phyloP scores from a whole-genome alignment of 2,329 filamentous ascomycete species.

The Trichoderma atroviride region DNA sequence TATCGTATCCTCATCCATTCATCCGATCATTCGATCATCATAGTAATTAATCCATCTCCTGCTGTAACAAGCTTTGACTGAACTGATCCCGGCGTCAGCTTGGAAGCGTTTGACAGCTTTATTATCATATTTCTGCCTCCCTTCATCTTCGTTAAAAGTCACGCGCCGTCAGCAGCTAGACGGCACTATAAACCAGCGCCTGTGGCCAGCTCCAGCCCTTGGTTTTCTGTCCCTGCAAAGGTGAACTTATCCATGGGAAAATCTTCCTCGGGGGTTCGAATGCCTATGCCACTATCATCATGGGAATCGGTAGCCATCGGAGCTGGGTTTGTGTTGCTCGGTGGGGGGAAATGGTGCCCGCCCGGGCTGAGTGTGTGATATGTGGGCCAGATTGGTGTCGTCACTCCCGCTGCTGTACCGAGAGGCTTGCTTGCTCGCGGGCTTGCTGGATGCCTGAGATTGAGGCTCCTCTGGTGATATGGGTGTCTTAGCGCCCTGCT shows the following conservation, averaged over 20 bases:
- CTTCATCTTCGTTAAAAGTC: background rate
- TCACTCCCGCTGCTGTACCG: conserved; percentile 52
- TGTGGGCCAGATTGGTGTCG: conserved; percentile 48
- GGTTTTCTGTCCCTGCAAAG: conserved; percentile 44
- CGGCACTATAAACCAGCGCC: conserved; percentile 18
- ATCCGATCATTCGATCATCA: conserved; percentile 39
- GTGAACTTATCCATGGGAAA: conserved; percentile 63
- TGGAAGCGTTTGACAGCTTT: background rate
- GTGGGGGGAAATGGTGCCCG: conserved; percentile 54
- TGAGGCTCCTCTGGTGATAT: conserved; percentile 37
- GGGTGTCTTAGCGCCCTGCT: conserved; percentile 49
- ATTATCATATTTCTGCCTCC: background rate
- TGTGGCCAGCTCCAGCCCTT: conserved; percentile 38
- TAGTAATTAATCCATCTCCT: conserved; percentile 33
- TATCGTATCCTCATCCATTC: conserved; percentile 41
- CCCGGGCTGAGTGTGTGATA: conserved; percentile 52
- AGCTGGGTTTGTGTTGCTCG: conserved; percentile 48
- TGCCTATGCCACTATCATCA: conserved; percentile 76
- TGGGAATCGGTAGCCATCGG: conserved; percentile 48
- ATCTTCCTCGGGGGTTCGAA: conserved; percentile 68
- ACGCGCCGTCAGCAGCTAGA: background rate
- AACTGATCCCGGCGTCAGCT: background rate
- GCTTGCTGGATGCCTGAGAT: conserved; percentile 41
- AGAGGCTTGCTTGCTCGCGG: conserved; percentile 40
- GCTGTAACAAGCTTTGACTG: conserved; percentile 29